Evolutionary conservation across 257 asterid species (phyloP).

Genomic region (Solanum raphanifolium): DNA sequence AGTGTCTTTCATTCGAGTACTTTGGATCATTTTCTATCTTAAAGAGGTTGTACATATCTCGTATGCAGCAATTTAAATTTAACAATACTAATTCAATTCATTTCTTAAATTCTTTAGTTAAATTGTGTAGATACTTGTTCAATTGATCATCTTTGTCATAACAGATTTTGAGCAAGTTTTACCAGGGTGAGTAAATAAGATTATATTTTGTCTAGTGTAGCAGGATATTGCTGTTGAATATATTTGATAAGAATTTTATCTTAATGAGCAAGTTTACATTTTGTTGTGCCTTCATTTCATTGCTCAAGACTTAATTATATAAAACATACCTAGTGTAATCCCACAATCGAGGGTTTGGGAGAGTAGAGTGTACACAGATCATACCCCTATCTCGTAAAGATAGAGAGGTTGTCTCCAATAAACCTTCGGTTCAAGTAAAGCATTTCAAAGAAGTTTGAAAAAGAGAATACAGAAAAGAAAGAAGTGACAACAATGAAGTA

Average conservation of each 20-base stretch:
- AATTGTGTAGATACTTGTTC: background rate
- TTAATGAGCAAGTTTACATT: background rate
- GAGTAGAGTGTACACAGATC: background rate
- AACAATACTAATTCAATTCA: background rate
- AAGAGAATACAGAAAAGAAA: background rate
- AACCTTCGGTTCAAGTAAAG: background rate
- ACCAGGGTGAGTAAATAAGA: background rate
- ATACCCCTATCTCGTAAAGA: background rate
- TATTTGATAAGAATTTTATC: background rate
- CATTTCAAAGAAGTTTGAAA: background rate
- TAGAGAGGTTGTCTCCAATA: background rate
- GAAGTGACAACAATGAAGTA: background rate
- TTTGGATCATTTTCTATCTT: background rate
- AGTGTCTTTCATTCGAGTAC: background rate
- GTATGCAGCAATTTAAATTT: background rate
- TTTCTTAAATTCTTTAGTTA: background rate
- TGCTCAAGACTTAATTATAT: background rate
- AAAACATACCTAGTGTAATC: background rate
- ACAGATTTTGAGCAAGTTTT: background rate
- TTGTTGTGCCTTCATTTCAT: background rate
- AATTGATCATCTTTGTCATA: background rate
- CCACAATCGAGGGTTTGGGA: background rate
- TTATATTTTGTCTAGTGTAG: background rate
- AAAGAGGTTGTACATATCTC: conserved; percentile 8
- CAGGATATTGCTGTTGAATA: background rate